Evolutionary conservation across 257 asterid species (phyloP).

Genomic region (Penstemon newberryi): DNA sequence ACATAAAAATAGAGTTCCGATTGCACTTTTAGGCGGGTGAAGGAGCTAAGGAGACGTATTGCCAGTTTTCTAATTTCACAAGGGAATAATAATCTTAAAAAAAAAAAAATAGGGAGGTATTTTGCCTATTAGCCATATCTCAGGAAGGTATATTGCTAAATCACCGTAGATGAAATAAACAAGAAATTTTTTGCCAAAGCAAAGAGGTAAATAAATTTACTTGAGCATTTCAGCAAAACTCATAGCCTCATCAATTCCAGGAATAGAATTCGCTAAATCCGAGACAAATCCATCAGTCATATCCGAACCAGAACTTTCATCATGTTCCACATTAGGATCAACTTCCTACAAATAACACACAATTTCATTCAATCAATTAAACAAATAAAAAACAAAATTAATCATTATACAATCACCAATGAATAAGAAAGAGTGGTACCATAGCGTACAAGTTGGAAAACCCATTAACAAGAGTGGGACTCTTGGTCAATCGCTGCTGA

Average conservation of each 20-base stretch:
- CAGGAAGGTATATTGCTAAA: background rate
- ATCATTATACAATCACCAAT: background rate
- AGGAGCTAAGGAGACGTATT: too few species aligned
- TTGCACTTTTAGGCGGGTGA: too few species aligned
- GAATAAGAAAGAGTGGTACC: slow-evolving; percentile 42
- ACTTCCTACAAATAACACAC: slow-evolving; percentile 60
- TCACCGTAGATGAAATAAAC: too few species aligned
- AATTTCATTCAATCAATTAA: slow-evolving; percentile 1
- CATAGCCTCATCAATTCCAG: slow-evolving; percentile 99
- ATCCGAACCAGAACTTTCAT: slow-evolving; percentile 56
- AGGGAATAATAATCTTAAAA: too few species aligned
- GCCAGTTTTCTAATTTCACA: too few species aligned
- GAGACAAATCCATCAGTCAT: slow-evolving; percentile 78
- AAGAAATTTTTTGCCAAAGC: background rate
- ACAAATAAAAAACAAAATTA: background rate
- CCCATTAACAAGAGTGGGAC: slow-evolving; percentile 90
- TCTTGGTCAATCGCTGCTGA: slow-evolving; percentile 86
- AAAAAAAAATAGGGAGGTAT: background rate
- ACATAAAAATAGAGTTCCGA: too few species aligned
- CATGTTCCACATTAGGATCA: slow-evolving; percentile 87
- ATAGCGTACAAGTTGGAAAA: slow-evolving; percentile 92
- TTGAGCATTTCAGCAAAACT: slow-evolving; percentile 98
- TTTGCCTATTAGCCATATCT: background rate
- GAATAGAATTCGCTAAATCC: slow-evolving; percentile 87
- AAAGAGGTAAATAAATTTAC: slow-evolving; percentile 41